A percentile compares a stretch with the other conserved stretches of the same genome.
Evolutionary conservation across 768 basidiomycete species (phyloP).

Genomic region (Naganishia antarctica): DNA sequence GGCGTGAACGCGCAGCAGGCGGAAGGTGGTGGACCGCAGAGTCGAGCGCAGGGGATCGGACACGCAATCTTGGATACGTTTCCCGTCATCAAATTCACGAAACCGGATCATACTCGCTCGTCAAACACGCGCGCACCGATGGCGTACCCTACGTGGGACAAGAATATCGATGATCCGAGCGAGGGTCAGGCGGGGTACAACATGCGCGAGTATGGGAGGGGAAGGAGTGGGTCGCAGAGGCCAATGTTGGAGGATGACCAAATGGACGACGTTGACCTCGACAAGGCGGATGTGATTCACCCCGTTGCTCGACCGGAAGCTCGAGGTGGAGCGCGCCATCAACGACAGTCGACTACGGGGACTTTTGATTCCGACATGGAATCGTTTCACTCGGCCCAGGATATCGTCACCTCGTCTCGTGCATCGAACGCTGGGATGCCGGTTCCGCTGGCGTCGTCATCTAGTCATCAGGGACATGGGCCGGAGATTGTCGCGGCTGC

Average conservation of each 20-base stretch:
- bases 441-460: neutral
- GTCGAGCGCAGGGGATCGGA: constrained; percentile 75
- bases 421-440: constrained; percentile 14
- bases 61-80: constrained; percentile 94
- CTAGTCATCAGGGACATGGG: neutral
- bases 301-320: too few relatives aligned
- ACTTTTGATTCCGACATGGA: constrained; percentile 13
- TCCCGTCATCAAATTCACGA: constrained; percentile 78
- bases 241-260: constrained; percentile 2
- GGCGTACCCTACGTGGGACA: constrained; percentile 27
- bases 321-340: neutral
- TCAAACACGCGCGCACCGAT: constrained; percentile 2
- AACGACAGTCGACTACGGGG: neutral
- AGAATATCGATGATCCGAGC: neutral
- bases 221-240: neutral
- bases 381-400: constrained; percentile 24
- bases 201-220: constrained; percentile 7
- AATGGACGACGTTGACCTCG: constrained; percentile 3
- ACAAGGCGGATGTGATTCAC: neutral
- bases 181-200: constrained; percentile 6
- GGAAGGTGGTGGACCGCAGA: constrained; percentile 55
- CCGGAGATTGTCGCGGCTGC: constrained; percentile 30
- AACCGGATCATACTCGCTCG: constrained; percentile 39
- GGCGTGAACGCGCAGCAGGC: constrained; percentile 61
- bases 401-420: constrained; percentile 5